phyloP scores from a whole-genome alignment of 192 early-diverging fungal species.

The Gigaspora rosea region DNA sequence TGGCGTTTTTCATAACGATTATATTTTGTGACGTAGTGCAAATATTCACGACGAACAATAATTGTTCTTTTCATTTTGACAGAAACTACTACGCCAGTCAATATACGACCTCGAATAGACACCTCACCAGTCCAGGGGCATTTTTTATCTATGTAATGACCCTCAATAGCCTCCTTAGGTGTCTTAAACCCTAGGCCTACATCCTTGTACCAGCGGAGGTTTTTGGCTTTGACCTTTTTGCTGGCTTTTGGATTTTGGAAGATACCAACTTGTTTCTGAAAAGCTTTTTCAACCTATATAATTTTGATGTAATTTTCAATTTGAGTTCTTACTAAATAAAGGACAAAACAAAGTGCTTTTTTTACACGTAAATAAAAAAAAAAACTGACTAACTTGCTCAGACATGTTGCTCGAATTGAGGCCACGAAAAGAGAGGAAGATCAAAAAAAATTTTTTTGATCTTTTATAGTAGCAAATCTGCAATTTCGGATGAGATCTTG shows the following conservation, averaged over 20 bases:
- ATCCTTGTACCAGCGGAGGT: conserved; percentile 96
- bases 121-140: conserved; percentile 98
- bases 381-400: too few species aligned
- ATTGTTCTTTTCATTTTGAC: conserved; percentile 99
- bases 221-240: conserved; percentile 73
- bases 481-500: too few species aligned
- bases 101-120: conserved; percentile 97
- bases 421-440: too few species aligned
- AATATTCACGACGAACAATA: conserved; percentile 98
- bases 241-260: conserved; percentile 89
- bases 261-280: conserved; percentile 94
- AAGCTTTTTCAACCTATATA: conserved; percentile 88
- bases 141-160: conserved; percentile 99
- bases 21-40: conserved; percentile 99
- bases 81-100: conserved; percentile 88
- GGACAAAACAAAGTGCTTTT: too few species aligned
- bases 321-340: too few species aligned
- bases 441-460: too few species aligned
- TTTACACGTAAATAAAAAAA: too few species aligned
- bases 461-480: too few species aligned
- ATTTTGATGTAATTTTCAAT: too few species aligned
- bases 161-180: conserved; percentile 95
- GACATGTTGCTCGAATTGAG: too few species aligned
- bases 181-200: conserved; percentile 99
- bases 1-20: conserved; percentile 99